Conservation (phyloP, 108 stramenopile species). For the Nitzschia sp. region DNA sequence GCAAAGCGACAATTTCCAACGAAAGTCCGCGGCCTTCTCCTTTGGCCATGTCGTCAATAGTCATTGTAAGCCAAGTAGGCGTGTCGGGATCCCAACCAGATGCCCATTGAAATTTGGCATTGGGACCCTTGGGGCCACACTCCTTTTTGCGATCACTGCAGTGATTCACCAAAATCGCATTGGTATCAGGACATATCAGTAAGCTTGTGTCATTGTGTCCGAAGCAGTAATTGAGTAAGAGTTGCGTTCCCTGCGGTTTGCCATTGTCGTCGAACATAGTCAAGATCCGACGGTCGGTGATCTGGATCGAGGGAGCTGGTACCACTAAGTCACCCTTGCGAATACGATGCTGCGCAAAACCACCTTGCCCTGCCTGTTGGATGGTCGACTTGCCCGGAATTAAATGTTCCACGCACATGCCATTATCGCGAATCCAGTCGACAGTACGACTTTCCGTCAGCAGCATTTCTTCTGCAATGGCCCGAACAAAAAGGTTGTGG, state of each 20-base stretch:
- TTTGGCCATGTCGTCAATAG: too few relatives aligned
- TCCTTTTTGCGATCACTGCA: conserved; percentile 60
- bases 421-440: conserved; percentile 43
- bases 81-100: too few relatives aligned
- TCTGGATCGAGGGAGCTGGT: conserved; percentile 66
- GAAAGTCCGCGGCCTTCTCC: too few relatives aligned
- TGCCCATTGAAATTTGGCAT: not conserved
- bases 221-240: conserved; percentile 76
- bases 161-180: conserved; percentile 71
- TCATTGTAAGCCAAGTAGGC: too few relatives aligned
- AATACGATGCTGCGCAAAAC: conserved; percentile 70
- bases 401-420: conserved; percentile 77
- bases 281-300: conserved; percentile 27
- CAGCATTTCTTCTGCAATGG: too few relatives aligned
- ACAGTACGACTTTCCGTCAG: too few relatives aligned
- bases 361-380: conserved; percentile 75
- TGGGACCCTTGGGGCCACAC: conserved; percentile 11
- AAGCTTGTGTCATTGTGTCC: conserved; percentile 50
- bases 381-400: conserved; percentile 51
- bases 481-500: too few relatives aligned
- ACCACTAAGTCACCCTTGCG: conserved; percentile 57
- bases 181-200: conserved; percentile 66
- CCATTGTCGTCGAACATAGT: conserved; percentile 38
- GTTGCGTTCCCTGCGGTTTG: conserved; percentile 34
- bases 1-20: too few relatives aligned